These are phyloP conservation scores for Dictyostelium intermedium DNA, from an alignment of 78 protist species.

Conservation along the genomic window DNA sequence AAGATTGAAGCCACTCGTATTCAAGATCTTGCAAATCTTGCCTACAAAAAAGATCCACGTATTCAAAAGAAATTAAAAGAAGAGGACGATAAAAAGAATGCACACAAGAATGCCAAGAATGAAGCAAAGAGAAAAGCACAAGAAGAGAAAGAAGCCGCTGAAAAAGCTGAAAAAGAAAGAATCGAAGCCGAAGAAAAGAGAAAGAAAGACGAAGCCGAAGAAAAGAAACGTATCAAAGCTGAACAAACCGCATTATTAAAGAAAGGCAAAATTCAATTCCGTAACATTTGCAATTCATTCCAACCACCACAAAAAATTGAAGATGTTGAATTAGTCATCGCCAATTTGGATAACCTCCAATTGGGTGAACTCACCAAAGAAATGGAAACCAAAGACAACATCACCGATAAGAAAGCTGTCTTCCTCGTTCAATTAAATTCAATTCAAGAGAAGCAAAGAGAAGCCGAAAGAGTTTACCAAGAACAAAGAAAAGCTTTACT, in stretches of 20 bases:
- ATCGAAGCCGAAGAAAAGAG: slow-evolving; percentile 27
- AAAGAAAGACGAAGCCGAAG: slow-evolving; percentile 67
- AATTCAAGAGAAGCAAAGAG: neutral
- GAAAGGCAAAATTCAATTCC: neutral
- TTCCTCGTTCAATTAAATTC: neutral
- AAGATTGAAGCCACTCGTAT: slow-evolving; percentile 77
- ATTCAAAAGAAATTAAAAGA: slow-evolving; percentile 66
- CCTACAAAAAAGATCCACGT: slow-evolving; percentile 73
- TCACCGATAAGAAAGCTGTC: slow-evolving; percentile 1
- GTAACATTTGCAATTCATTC: neutral
- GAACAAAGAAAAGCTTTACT: slow-evolving; percentile 6
- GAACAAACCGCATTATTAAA: neutral
- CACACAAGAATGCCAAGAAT: slow-evolving; percentile 41
- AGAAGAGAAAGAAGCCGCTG: slow-evolving; percentile 64
- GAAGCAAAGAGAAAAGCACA: slow-evolving; percentile 39
- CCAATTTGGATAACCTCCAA: neutral
- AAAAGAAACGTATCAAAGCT: slow-evolving; percentile 38
- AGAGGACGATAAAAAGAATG: slow-evolving; percentile 43
- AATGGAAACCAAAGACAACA: neutral
- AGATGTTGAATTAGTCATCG: slow-evolving; percentile 72
- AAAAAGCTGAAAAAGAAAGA: slow-evolving; percentile 26
- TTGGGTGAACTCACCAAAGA: slow-evolving; percentile 4
- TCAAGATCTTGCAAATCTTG: slow-evolving; percentile 69
- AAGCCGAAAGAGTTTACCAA: neutral
- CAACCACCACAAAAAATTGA: slow-evolving; percentile 44